A percentile compares a stretch with the other conserved stretches of the same genome.
Evolutionary conservation across 345 rosid genomes (phyloP).

Genomic region (Boechera stricta): DNA sequence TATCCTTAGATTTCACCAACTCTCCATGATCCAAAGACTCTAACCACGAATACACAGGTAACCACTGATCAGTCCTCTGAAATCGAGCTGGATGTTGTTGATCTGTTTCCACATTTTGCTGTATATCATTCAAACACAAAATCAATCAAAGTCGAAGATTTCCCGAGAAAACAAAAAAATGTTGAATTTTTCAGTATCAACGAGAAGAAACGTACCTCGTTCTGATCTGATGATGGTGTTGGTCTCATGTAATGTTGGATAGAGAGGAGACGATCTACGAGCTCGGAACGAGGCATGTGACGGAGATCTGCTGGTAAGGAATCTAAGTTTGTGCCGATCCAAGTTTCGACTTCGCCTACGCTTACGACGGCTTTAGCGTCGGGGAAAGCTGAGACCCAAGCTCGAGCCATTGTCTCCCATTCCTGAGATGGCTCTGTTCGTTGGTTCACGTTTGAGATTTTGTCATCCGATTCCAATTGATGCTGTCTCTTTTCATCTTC

Average conservation of each 20-base stretch:
- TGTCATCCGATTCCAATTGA: constrained; percentile 8
- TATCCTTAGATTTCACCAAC: constrained; percentile 83
- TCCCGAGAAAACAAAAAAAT: background rate
- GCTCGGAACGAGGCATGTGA: constrained; percentile 76
- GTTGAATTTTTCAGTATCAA: background rate
- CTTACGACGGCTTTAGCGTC: constrained; percentile 82
- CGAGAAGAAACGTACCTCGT: constrained; percentile 14
- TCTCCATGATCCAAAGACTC: constrained; percentile 80
- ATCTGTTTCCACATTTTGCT: constrained; percentile 52
- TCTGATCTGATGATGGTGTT: constrained; percentile 56
- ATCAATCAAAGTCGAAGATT: background rate
- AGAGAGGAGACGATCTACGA: constrained; percentile 81
- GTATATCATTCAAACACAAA: background rate
- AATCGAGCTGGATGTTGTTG: constrained; percentile 73
- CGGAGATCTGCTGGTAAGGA: constrained; percentile 77
- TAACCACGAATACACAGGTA: constrained; percentile 88
- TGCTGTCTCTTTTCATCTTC: constrained; percentile 23
- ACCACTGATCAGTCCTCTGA: constrained; percentile 90
- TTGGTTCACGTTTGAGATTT: constrained; percentile 11
- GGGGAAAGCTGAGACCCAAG: constrained; percentile 86
- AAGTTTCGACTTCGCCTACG: constrained; percentile 70
- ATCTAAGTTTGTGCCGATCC: constrained; percentile 77
- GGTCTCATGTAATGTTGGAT: constrained; percentile 76
- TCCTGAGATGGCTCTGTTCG: constrained; percentile 68
- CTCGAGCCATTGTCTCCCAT: constrained; percentile 92